Conservation (phyloP, 495 filamentous ascomycete species). For the Penicillium bovifimosum region DNA sequence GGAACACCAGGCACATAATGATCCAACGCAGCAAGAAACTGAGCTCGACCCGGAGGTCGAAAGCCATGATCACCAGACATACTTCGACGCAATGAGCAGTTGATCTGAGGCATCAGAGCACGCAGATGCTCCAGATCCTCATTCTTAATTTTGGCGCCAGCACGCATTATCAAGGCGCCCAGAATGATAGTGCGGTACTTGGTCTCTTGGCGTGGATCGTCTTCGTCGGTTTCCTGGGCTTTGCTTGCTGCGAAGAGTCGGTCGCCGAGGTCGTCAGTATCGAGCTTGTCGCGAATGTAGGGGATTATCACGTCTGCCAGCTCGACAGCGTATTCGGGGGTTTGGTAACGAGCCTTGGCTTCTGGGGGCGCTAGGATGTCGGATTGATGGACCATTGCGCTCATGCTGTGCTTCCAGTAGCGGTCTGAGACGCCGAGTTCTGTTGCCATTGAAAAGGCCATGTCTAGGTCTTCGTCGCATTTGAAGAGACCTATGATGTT, state of each 20-base stretch:
- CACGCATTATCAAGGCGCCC: slow-evolving; percentile 1
- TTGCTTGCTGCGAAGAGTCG: background rate
- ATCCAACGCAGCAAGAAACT: slow-evolving; percentile 7
- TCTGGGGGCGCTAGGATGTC: background rate
- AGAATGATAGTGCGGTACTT: slow-evolving; percentile 5
- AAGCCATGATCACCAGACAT: background rate
- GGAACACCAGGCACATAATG: slow-evolving; percentile 1
- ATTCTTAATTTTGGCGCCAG: background rate
- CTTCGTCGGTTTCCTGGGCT: background rate
- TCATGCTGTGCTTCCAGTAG: background rate
- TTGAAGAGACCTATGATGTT: slow-evolving; percentile 1
- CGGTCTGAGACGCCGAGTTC: background rate
- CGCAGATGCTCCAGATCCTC: slow-evolving; percentile 1
- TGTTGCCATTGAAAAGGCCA: background rate
- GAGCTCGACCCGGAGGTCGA: background rate
- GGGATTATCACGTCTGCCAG: background rate
- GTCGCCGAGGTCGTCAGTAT: background rate
- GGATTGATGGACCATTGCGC: background rate
- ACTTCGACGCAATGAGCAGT: background rate
- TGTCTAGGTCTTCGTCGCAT: slow-evolving; percentile 1
- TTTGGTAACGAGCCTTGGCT: background rate
- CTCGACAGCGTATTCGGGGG: background rate
- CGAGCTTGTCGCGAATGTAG: slow-evolving; percentile 1
- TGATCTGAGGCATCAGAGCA: background rate
- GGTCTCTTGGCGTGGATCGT: background rate